Conservation (phyloP, 1,284 basidiomycete genomes). For the Taiwanofungus camphoratus region DNA sequence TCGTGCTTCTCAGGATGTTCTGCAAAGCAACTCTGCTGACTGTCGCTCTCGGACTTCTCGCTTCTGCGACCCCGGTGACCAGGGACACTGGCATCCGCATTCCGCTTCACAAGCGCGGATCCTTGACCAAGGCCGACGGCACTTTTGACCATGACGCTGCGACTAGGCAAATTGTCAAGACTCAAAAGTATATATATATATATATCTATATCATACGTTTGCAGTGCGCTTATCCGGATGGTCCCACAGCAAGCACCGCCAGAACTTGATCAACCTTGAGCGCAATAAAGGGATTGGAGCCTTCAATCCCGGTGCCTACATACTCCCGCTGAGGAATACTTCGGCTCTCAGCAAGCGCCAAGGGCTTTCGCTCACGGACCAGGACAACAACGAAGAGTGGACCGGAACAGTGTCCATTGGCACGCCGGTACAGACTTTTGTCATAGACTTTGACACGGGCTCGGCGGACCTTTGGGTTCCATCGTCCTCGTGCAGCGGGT, state of each 20-base stretch:
- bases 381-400: conserved; percentile 16
- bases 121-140: conserved; percentile 17
- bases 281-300: conserved; percentile 11
- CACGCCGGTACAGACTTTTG: conserved; percentile 14
- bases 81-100: conserved; percentile 10
- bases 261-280: conserved; percentile 18
- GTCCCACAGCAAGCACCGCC: conserved; percentile 15
- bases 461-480: conserved; percentile 23
- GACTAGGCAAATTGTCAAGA: conserved; percentile 11
- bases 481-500: conserved; percentile 14
- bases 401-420: conserved; percentile 17
- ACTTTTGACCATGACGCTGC: conserved; percentile 17
- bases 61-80: conserved; percentile 14
- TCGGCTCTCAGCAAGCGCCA: conserved; percentile 6
- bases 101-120: conserved; percentile 16
- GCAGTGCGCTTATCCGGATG: background rate
- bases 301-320: conserved; percentile 4
- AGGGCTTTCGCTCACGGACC: conserved; percentile 12
- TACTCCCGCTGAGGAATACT: conserved; percentile 4
- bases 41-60: conserved; percentile 15
- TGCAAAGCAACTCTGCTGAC: conserved; percentile 17
- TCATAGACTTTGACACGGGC: conserved; percentile 24
- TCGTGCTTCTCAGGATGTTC: conserved; percentile 13
- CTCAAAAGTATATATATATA: conserved; percentile 12
- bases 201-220: background rate